Base-by-base conservation (phyloP, 202 grass and related monocot genomes). In the Zizania palustris region DNA sequence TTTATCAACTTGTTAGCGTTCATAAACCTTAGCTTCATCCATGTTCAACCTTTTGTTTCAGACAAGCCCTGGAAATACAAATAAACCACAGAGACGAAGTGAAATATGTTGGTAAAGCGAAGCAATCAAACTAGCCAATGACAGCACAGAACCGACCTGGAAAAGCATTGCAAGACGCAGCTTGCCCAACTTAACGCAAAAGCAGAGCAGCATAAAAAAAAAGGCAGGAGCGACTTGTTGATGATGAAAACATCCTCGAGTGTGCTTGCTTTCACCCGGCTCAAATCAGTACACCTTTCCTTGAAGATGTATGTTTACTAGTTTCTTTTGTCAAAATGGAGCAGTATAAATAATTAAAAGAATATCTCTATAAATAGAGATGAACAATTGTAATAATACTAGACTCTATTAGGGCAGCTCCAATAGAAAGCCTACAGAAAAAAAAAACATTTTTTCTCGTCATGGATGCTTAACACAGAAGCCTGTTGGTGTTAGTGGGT, bases 181-280 rank as follows among this genome's bases (percentile, higher is more conserved):
- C n/a, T n/a, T n/a, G n/a, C 19, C 63, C 20, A 46, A 79, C n/a
- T 22, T 3, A 33, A 67, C 15, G 63, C 75, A 60, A 36, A 70
- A 4, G n/a, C n/a, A 28, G 28, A 28, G 28, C 28, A 28, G 28
- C 28, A 28, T 7, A 28, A 28, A 28, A 34, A 48, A 42, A 20
- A 44, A 45, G 4, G 63, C 48, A 6, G 63, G 39, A 37, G 63
- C 35, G 20, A 9, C 55, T 60, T 45, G 22, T 60, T 70, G 36
- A 35, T 45, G 22, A 70, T 70, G 36, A 35, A 79, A 79, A 55
- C n/a, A 62, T 54, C 76, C 54, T 19, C 46, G 9, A 37, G 63
- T 18, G 20, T 28, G 28, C 28, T 28, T 28, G 45, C 76, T 80
- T 79, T 60, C 68, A 11, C 68, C 60, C 13, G 50, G 68, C 68